A percentile compares a stretch with the other conserved stretches of the same genome.
These are phyloP conservation scores for Agapanthus africanus DNA, from an alignment of 106 monocot genomes.

Conservation along the genomic window DNA sequence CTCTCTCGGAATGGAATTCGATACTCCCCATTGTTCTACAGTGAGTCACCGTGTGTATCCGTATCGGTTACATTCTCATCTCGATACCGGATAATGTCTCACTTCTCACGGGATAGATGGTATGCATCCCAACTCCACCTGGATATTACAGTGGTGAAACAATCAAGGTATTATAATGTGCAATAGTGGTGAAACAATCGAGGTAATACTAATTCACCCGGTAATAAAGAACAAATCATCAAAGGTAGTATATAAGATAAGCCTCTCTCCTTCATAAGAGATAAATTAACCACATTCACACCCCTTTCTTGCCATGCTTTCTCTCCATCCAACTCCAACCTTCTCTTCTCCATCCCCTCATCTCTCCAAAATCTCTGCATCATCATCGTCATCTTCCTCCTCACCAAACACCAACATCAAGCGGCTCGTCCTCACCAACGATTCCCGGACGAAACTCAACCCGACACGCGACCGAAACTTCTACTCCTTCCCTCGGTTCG, in stretches of 20 bases:
- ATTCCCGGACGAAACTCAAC: slow-evolving; percentile 69
- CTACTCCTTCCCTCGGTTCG: slow-evolving; percentile 75
- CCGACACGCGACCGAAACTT: slow-evolving; percentile 53
- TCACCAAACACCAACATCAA: slow-evolving; percentile 15
- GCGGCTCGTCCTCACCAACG: slow-evolving; percentile 46
- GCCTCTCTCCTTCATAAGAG: background rate
- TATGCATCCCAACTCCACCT: too few species aligned
- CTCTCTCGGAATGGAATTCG: too few species aligned
- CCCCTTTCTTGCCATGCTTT: background rate
- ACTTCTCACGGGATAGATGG: too few species aligned
- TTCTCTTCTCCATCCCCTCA: background rate
- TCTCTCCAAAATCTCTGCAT: slow-evolving; percentile 5
- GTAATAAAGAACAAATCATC: too few species aligned
- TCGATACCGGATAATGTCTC: too few species aligned
- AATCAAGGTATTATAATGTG: too few species aligned
- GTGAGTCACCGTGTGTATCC: too few species aligned
- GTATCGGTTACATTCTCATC: too few species aligned
- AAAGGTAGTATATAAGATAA: background rate
- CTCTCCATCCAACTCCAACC: slow-evolving; percentile 9
- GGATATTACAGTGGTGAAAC: too few species aligned
- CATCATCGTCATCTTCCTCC: slow-evolving; percentile 15
- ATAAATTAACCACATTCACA: background rate
- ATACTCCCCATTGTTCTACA: too few species aligned
- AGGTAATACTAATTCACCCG: too few species aligned
- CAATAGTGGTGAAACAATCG: too few species aligned